Base-by-base conservation (phyloP, 2,329 filamentous ascomycete genomes). In the Septoria petroselini region DNA sequence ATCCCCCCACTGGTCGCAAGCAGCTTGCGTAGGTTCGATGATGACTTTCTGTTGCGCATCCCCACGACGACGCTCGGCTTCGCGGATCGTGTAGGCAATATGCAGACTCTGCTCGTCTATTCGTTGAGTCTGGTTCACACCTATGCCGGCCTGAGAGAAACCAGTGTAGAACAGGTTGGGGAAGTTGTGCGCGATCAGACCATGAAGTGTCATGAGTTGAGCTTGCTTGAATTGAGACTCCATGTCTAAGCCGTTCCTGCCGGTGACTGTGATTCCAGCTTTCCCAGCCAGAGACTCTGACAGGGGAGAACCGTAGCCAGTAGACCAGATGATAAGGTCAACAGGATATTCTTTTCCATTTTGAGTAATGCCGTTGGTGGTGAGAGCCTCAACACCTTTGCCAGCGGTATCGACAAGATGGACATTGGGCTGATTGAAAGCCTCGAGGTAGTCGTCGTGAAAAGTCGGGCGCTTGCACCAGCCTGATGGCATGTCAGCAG, bases 401-500 rank as follows among this genome's bases (percentile, higher is more conserved):
- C 76, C 78, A 18, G 76, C 65, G 0, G 80, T 84, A 62, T 85
- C 79, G 14, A 85, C 69, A 0, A 85, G 74, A 5, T 73, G 70
- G 3, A 85, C 81, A 57, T 81, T 76, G 0, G 71, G 65, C 21
- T 61, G 62, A 65, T 85, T 85, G 72, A 84, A 85, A 0, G 75
- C 17, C 15, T 17, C 40, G 40, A 42, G 40, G 29, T 42, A 42
- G 27, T 42, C 40, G 17, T 42, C 40, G 57, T 3, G 71, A 58
- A 0, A 84, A 73, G 71, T 75, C 0, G 81, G 80, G 0, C 82
- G 75, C 63, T 85, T 85, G 69, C 82, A 85, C 74, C 77, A 82
- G 0, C 67, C 65, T 0, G 15, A 12, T 12, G 18, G 12, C 35
- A 12, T 27, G 23, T 27, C 9, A 27, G 9, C 23, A 27, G 9